phyloP scores from a whole-genome alignment of 1,139 yeast species.

The Suhomyces bokatorum region DNA sequence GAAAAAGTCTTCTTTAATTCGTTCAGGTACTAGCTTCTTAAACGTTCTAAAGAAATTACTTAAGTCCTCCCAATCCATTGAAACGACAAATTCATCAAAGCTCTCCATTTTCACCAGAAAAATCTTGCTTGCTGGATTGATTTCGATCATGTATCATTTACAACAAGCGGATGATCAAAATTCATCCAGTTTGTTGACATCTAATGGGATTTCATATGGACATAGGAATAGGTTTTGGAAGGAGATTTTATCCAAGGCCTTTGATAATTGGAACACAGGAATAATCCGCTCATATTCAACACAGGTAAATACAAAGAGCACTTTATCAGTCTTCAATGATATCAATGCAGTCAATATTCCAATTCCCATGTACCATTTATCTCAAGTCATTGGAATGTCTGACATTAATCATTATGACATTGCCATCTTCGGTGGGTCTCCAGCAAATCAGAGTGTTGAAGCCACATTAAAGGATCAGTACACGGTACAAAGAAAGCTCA shows the following conservation, averaged over 20 bases:
- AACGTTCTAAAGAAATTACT: constrained; percentile 37
- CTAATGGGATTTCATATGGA: constrained; percentile 20
- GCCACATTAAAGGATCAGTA: constrained; percentile 57
- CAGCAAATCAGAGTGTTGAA: constrained; percentile 75
- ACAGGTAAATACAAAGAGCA: constrained; percentile 10
- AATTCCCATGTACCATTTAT: constrained; percentile 58
- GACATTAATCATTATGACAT: constrained; percentile 75
- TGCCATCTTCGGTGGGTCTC: constrained; percentile 79
- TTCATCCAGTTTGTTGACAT: constrained; percentile 43
- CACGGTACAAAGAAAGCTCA: constrained; percentile 53
- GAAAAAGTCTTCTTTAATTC: constrained; percentile 16
- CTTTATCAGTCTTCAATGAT: constrained; percentile 17
- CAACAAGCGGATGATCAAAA: constrained; percentile 70
- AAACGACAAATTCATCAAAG: constrained; percentile 14
- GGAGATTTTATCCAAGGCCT: constrained; percentile 21
- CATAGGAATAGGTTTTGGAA: constrained; percentile 23
- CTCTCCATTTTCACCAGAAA: constrained; percentile 56
- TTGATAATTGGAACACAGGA: constrained; percentile 25
- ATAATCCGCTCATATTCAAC: constrained; percentile 15
- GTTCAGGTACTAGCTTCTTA: constrained; percentile 35
- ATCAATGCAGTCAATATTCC: constrained; percentile 20
- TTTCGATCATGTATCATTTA: constrained; percentile 70
- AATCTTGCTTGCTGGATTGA: constrained; percentile 66
- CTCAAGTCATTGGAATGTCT: constrained; percentile 64
- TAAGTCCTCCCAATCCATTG: constrained; percentile 21